Base-by-base conservation (phyloP, 2,329 filamentous ascomycete species). In the Fusarium newnesense region DNA sequence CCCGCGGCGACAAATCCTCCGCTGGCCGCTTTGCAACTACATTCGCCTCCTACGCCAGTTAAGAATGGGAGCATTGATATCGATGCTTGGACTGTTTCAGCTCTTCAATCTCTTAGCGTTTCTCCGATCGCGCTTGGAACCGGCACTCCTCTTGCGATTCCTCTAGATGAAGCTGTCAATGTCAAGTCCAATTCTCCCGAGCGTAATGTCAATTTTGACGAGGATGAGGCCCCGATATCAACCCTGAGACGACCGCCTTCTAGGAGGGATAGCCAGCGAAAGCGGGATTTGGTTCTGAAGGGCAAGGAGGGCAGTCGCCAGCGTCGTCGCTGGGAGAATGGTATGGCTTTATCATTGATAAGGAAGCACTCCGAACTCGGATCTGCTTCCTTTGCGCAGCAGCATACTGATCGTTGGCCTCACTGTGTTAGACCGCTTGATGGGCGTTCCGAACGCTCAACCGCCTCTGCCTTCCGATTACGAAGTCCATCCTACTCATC, bases 241-340 rank as follows among this genome's bases (percentile, higher is more conserved):
- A 53, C 82, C 64, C 85, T 81, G 69, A 84, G 80, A 69, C 85
- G 84, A 62, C 87, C 83, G 60, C 85, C 79, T 1, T 86, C 86
- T 24, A 81, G 83, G 37, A 81, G 86, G 80, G 93, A 90, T 70
- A 89, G 87, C 75, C 81, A 86, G 81, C 83, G 84, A 62, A 84
- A 89, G 58, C 91, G 95, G 24, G 94, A 97, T 74, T 89, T 91
- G 5, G 80, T 97, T 59, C 86, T 96, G 37, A 97, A 95, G 84
- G 96, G 96, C 64, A 97, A 97, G 76, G 95, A 98, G 82, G 96
- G 96, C 39, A 96, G 91, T 77, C 89, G 96, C 40, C 91, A 96
- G 78, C 88, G 96, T 56, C 92, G 96, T 77, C 89, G 96, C 63
- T 98, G 95, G 95, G 96, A 99, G 85, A 99, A 98, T 82, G 94